phyloP scores from a whole-genome alignment of 805 yeast species.

The Candida multigemmis region DNA sequence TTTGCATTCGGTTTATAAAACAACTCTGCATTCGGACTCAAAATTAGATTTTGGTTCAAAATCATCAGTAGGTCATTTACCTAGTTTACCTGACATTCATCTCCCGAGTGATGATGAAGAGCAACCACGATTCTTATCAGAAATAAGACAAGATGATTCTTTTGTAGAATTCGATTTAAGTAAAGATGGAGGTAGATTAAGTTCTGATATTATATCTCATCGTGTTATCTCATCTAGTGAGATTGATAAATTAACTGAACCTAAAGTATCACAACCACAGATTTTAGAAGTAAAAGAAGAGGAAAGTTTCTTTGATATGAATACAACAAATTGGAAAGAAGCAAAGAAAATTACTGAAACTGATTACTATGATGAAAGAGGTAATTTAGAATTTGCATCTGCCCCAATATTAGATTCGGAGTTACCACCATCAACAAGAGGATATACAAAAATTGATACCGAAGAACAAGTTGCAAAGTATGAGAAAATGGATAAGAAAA shows the following conservation, averaged over 20 bases:
- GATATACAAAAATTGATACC: constrained; percentile 83
- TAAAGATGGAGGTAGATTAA: too few relatives aligned
- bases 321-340: constrained; percentile 59
- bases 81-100: too few relatives aligned
- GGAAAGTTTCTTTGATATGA: constrained; percentile 27
- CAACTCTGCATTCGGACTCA: too few relatives aligned
- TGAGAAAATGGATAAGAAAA: constrained; percentile 38
- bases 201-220: too few relatives aligned
- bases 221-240: too few relatives aligned
- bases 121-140: too few relatives aligned
- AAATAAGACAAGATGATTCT: constrained; percentile 8
- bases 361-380: constrained; percentile 76
- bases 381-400: constrained; percentile 42
- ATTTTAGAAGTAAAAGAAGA: constrained; percentile 8
- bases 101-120: too few relatives aligned
- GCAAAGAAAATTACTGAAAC: constrained; percentile 76
- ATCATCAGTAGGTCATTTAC: constrained; percentile 6
- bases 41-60: too few relatives aligned
- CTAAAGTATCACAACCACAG: not conserved
- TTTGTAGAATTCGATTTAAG: constrained; percentile 24
- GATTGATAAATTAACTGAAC: not conserved
- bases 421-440: constrained; percentile 37
- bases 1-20: too few relatives aligned
- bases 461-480: constrained; percentile 80
- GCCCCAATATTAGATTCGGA: constrained; percentile 10